A percentile compares a stretch with the other conserved stretches of the same genome.
Evolutionary conservation across 805 yeast genomes (phyloP).

Genomic region (Lachancea waltii): DNA sequence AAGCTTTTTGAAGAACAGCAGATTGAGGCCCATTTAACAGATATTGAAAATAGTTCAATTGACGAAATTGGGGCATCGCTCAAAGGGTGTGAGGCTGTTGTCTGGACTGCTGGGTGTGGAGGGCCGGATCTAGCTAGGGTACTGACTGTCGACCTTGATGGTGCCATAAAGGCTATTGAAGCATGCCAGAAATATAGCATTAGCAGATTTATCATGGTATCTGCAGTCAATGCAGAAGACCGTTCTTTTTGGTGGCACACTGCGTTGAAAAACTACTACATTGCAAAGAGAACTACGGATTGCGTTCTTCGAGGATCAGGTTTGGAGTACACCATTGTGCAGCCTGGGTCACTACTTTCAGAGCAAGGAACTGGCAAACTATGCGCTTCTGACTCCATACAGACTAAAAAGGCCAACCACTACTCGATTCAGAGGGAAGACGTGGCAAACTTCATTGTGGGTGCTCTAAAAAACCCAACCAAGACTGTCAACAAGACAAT

Average conservation of each 20-base stretch:
- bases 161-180: conserved; percentile 51
- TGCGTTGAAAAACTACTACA: conserved; percentile 43
- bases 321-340: conserved; percentile 50
- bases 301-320: conserved; percentile 35
- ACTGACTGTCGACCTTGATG: conserved; percentile 54
- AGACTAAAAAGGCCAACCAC: conserved; percentile 17
- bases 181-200: conserved; percentile 42
- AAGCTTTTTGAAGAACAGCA: conserved; percentile 34
- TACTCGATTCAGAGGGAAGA: conserved; percentile 43
- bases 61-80: conserved; percentile 34
- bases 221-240: conserved; percentile 50
- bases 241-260: conserved; percentile 40
- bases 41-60: conserved; percentile 35
- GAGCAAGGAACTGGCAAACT: conserved; percentile 41
- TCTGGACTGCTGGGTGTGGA: conserved; percentile 58
- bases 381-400: conserved; percentile 11
- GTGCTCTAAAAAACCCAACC: conserved; percentile 33
- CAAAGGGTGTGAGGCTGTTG: conserved; percentile 47
- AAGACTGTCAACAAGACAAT: conserved; percentile 39
- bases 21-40: conserved; percentile 34
- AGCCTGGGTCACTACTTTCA: conserved; percentile 44
- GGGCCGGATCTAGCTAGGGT: conserved; percentile 44
- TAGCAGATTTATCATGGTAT: conserved; percentile 44
- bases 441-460: conserved; percentile 44
- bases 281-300: conserved; percentile 60